Base-by-base conservation (phyloP, 768 basidiomycete species). In the Lactarius hengduanensis region DNA sequence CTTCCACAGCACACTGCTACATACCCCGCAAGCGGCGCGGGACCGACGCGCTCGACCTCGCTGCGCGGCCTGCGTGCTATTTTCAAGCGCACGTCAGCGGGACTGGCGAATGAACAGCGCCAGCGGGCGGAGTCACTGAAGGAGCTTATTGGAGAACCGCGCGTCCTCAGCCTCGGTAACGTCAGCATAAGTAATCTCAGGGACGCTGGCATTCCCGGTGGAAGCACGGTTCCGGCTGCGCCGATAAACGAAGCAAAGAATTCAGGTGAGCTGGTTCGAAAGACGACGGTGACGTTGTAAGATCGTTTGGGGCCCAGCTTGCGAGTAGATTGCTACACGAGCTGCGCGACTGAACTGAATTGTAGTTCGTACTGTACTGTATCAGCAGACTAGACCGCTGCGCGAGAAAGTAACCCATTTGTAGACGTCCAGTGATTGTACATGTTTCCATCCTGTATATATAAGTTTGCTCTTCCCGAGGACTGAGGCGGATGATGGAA, bases 51-150 rank as follows among this genome's bases (percentile, higher is more conserved):
- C 41, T 59, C 62, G 20, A 38, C 66, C 40, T 67, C 66, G 32
- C 11, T 67, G 40, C 57, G 50, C 3, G 62, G 66, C 32, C 53
- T 67, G 26, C 57, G 66, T 18, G 62, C 66, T 7, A 67, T 67
- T 10, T 67, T 67, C 53, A 63, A 67, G n/a, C 66, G 66, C 10
- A 67, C 62, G 20, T 67, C 66, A 36, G 61, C 57, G 13, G 65
- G 60, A 18, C 55, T 65, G 56, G 41, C 53, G 26, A 32, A 32
- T 15, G 50, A 18, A 3, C 58, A 54, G 40, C 66, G 62, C 15
- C 62, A 63, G 57, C 62, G 61, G 26, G 40, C 66, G 34, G 66
- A 67, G 32, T 67, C 66, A 20, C 36, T 67, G 50, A 67, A 67
- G 41, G 66, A 63, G 13, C 66, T 45, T 20, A 67, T 67, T 9